phyloP scores from a whole-genome alignment of 78 protist genomes.

The Dictyostelium firmibasis region DNA sequence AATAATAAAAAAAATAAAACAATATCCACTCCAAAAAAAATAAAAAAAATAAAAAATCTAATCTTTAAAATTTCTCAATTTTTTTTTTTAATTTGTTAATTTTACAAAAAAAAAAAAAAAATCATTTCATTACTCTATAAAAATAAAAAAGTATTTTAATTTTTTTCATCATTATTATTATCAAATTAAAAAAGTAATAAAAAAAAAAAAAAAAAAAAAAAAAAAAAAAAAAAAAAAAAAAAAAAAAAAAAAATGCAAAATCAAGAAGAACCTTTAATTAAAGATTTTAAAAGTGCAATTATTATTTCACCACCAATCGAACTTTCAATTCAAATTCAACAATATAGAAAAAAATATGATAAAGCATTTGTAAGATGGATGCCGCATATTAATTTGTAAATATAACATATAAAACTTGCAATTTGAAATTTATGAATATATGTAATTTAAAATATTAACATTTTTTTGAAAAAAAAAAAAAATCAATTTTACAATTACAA shows the following conservation, averaged over 20 bases:
- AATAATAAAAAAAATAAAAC: too few relatives aligned
- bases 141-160: not conserved
- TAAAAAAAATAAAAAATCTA: not conserved
- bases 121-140: not conserved
- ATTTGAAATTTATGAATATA: too few relatives aligned
- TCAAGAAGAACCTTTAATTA: not conserved
- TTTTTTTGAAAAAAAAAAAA: not conserved
- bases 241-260: not conserved
- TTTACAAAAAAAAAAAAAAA: not conserved
- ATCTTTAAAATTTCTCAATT: not conserved
- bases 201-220: too few relatives aligned
- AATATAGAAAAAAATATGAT: slow-evolving; percentile 38
- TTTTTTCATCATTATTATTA: not conserved
- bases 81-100: not conserved
- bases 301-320: slow-evolving; percentile 66
- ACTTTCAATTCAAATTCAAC: slow-evolving; percentile 36
- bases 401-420: not conserved
- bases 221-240: not conserved
- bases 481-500: too few relatives aligned
- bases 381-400: slow-evolving; percentile 84
- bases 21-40: too few relatives aligned
- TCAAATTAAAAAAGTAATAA: too few relatives aligned
- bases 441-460: too few relatives aligned
- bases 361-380: slow-evolving; percentile 77
- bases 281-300: slow-evolving; percentile 70